Percentiles rank a stretch among this genome's conserved stretches.
phyloP scores from a whole-genome alignment of 2,329 filamentous ascomycete genomes.

The Hawksworthiomyces lignivorus region DNA sequence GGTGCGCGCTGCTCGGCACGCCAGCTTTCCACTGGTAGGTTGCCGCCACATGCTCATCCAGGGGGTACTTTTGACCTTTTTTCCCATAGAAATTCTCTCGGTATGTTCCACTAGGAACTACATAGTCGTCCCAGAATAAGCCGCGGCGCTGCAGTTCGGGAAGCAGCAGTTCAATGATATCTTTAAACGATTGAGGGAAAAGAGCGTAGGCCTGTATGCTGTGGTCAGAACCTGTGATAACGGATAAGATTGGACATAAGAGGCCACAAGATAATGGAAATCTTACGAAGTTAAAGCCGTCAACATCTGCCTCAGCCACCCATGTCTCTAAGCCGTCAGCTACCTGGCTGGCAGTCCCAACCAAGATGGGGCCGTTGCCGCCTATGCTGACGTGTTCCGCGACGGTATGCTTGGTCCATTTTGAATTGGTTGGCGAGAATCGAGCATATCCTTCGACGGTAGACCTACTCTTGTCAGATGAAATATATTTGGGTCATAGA shows the following conservation, averaged over 20 bases:
- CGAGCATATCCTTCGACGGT: conserved; percentile 15
- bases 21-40: conserved; percentile 32
- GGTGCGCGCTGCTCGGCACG: conserved; percentile 18
- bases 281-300: conserved; percentile 62
- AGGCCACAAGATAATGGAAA: neutral
- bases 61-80: conserved; percentile 26
- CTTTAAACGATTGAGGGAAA: conserved; percentile 53
- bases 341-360: conserved; percentile 59
- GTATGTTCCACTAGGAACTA: conserved; percentile 1
- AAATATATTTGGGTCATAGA: too few species aligned
- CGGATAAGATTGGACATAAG: too few species aligned
- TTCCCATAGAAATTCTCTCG: conserved; percentile 24
- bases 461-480: conserved; percentile 7
- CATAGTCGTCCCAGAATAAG: conserved; percentile 45
- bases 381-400: conserved; percentile 39
- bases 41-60: conserved; percentile 31
- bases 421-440: conserved; percentile 26
- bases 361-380: conserved; percentile 27
- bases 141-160: conserved; percentile 54
- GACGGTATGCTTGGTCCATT: conserved; percentile 66
- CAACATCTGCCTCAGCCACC: conserved; percentile 61
- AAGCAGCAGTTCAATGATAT: conserved; percentile 56
- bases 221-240: too few species aligned
- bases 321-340: conserved; percentile 61
- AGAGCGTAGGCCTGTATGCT: conserved; percentile 22